phyloP scores from a whole-genome alignment of 1,284 basidiomycete genomes.

The Ustilago tritici region DNA sequence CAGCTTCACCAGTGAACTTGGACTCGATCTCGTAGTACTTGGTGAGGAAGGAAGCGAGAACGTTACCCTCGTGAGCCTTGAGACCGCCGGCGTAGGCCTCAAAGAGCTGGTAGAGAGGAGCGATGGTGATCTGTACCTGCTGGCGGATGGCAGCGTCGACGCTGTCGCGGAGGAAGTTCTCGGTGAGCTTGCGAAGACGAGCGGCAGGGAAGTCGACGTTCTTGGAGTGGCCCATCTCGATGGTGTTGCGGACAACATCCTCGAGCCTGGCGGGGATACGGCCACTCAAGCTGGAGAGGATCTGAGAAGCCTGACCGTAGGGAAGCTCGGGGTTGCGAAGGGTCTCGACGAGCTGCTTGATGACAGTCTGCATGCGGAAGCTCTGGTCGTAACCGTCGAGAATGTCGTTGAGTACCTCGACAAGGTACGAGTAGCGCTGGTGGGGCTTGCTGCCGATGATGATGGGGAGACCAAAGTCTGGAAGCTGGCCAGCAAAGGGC shows the following conservation, averaged over 20 bases:
- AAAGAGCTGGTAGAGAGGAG: conserved; percentile 80
- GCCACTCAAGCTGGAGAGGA: conserved; percentile 89
- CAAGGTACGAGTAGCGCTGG: conserved; percentile 83
- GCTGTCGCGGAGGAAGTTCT: conserved; percentile 85
- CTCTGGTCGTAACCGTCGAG: conserved; percentile 69
- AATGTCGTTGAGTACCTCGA: conserved; percentile 88
- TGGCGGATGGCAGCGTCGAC: conserved; percentile 71
- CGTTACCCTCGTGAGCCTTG: conserved; percentile 86
- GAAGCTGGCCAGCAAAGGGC: conserved; percentile 92
- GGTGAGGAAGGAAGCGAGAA: conserved; percentile 79
- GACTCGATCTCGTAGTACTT: conserved; percentile 88
- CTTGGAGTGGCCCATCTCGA: conserved; percentile 82
- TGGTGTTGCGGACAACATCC: conserved; percentile 81
- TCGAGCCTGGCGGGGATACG: conserved; percentile 85
- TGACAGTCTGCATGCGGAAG: conserved; percentile 76
- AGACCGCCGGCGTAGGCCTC: conserved; percentile 85
- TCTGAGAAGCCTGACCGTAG: conserved; percentile 85
- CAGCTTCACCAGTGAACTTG: conserved; percentile 90
- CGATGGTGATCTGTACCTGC: conserved; percentile 74
- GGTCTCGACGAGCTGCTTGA: conserved; percentile 84
- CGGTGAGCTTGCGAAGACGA: conserved; percentile 84
- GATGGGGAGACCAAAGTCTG: conserved; percentile 76
- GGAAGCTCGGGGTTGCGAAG: conserved; percentile 88
- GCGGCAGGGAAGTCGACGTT: conserved; percentile 83
- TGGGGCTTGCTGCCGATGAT: conserved; percentile 91